Evolutionary conservation across 108 stramenopile species (phyloP).

Genomic region (Skeletonema grethae): DNA sequence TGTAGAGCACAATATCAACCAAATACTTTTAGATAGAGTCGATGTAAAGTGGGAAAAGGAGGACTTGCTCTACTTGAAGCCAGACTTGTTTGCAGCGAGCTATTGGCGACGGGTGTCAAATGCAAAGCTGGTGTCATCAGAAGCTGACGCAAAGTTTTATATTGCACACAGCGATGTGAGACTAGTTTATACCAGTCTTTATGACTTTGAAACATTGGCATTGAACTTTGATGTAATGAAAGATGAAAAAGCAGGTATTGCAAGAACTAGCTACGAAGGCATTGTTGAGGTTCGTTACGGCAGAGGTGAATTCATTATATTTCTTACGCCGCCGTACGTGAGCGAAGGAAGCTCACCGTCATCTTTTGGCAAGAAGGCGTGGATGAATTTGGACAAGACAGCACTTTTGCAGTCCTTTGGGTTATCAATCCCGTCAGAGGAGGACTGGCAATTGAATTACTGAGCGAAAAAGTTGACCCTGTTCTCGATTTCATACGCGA

Average conservation of each 20-base stretch:
- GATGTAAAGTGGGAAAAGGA: constrained; percentile 64
- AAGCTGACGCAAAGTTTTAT: constrained; percentile 46
- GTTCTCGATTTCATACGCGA: not conserved
- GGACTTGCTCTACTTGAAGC: constrained; percentile 71
- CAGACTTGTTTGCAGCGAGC: constrained; percentile 40
- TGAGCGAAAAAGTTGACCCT: not conserved
- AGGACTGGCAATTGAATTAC: not conserved
- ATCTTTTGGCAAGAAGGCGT: constrained; percentile 41
- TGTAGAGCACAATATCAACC: constrained; percentile 47
- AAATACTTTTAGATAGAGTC: constrained; percentile 61
- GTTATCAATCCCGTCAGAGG: not conserved
- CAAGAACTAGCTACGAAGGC: constrained; percentile 91
- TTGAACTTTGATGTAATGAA: constrained; percentile 68
- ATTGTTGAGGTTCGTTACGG: constrained; percentile 78
- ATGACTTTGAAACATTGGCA: constrained; percentile 59
- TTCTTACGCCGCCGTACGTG: constrained; percentile 53
- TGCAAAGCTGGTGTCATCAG: constrained; percentile 40
- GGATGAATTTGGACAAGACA: constrained; percentile 28
- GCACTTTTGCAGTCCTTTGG: constrained; percentile 28
- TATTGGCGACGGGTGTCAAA: constrained; percentile 52
- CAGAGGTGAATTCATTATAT: constrained; percentile 48
- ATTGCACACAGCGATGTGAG: constrained; percentile 44
- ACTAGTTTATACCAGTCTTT: constrained; percentile 56
- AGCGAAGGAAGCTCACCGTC: constrained; percentile 9
- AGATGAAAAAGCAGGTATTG: constrained; percentile 91